A percentile compares a stretch with the other conserved stretches of the same genome.
Conservation (phyloP, 2,329 filamentous ascomycete genomes). For the Colletotrichum coccodes region DNA sequence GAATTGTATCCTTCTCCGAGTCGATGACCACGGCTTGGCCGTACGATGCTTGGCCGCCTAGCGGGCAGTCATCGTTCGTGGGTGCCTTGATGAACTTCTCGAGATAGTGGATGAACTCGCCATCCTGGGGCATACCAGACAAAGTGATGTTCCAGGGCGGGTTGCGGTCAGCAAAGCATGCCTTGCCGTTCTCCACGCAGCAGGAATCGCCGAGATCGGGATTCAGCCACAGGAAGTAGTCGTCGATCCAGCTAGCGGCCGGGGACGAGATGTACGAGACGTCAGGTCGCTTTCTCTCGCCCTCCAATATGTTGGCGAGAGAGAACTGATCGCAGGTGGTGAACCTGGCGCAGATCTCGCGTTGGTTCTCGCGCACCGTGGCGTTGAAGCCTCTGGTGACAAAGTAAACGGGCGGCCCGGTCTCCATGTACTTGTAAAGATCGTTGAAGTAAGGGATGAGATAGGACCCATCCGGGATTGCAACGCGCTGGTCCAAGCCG, state of each 20-base stretch:
- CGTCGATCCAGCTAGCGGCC: conserved; percentile 94
- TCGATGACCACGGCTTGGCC: conserved; percentile 86
- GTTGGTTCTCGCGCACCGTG: conserved; percentile 80
- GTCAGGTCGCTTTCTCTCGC: conserved; percentile 89
- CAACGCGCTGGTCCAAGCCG: conserved; percentile 93
- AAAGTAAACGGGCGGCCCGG: conserved; percentile 95
- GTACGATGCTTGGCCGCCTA: conserved; percentile 90
- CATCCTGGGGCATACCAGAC: conserved; percentile 88
- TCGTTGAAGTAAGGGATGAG: conserved; percentile 97
- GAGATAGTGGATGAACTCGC: conserved; percentile 91
- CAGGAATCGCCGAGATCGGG: conserved; percentile 79
- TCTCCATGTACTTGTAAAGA: conserved; percentile 90
- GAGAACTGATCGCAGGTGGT: conserved; percentile 88
- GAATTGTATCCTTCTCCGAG: conserved; percentile 71
- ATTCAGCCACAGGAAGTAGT: conserved; percentile 90
- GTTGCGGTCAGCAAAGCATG: conserved; percentile 82
- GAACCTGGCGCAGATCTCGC: conserved; percentile 89
- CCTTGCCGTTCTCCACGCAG: conserved; percentile 76
- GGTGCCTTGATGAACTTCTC: conserved; percentile 84
- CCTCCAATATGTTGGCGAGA: conserved; percentile 89
- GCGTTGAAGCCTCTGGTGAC: conserved; percentile 85
- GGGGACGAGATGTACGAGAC: conserved; percentile 89
- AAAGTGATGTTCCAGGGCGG: conserved; percentile 92
- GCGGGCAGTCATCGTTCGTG: conserved; percentile 84
- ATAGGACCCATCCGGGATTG: conserved; percentile 93